These are phyloP conservation scores for Alternaria dauci DNA, from an alignment of 2,329 filamentous ascomycete genomes.

Conservation along the genomic window DNA sequence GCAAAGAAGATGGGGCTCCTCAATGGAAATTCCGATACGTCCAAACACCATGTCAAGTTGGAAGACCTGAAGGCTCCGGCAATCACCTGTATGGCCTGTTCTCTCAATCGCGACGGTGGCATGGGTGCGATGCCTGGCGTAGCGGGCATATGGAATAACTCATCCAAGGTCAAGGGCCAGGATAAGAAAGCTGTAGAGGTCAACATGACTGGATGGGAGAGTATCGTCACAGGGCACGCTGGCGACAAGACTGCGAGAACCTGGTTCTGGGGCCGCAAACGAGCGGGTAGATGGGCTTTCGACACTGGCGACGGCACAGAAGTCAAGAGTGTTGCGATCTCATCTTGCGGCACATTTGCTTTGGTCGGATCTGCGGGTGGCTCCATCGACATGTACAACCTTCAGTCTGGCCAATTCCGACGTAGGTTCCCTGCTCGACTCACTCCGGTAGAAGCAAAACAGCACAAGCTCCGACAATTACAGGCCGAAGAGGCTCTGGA, in stretches of 20 bases:
- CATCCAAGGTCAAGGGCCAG: conserved; percentile 65
- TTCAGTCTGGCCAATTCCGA: conserved; percentile 89
- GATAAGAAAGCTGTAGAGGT: conserved; percentile 76
- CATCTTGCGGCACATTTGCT: conserved; percentile 91
- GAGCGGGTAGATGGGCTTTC: conserved; percentile 91
- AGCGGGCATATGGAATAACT: conserved; percentile 84
- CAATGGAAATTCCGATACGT: conserved; percentile 63
- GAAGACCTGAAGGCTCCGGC: conserved; percentile 86
- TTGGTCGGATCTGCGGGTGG: conserved; percentile 85
- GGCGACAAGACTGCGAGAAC: conserved; percentile 86
- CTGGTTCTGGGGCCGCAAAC: conserved; percentile 98
- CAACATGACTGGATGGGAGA: conserved; percentile 92
- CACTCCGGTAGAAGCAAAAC: conserved; percentile 79
- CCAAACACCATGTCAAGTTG: conserved; percentile 69
- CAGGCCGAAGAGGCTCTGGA: conserved; percentile 59
- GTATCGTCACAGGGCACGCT: conserved; percentile 90
- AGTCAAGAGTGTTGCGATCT: conserved; percentile 85
- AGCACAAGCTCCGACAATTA: conserved; percentile 71
- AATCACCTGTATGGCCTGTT: conserved; percentile 90
- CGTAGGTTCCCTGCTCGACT: conserved; percentile 85
- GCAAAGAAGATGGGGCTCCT: conserved; percentile 86
- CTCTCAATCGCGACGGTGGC: conserved; percentile 91
- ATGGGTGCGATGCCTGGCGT: conserved; percentile 85
- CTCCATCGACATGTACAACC: conserved; percentile 92
- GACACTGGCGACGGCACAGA: conserved; percentile 83